These are phyloP conservation scores for Tulasnella sp. DNA, from an alignment of 768 basidiomycete species.

Conservation along the genomic window DNA sequence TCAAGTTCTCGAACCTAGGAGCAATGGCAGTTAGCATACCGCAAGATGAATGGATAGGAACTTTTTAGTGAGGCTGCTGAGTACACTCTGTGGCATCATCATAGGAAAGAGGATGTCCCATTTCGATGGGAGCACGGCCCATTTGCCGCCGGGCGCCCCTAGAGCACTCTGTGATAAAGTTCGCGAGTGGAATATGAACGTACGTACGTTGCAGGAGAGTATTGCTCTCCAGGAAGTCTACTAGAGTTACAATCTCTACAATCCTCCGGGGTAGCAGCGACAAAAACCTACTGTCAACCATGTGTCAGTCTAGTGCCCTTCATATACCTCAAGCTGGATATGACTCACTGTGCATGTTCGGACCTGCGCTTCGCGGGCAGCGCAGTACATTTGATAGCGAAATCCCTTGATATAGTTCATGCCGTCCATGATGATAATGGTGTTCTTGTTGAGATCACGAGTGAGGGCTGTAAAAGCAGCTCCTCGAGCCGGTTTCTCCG, in stretches of 20 bases:
- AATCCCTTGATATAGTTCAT: constrained; percentile 98
- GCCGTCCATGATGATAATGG: constrained; percentile 79
- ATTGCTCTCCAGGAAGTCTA: constrained; percentile 40
- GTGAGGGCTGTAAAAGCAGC: constrained; percentile 75
- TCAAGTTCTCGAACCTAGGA: constrained; percentile 68
- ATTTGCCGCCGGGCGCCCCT: too few relatives aligned
- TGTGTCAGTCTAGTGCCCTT: neutral
- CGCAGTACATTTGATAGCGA: constrained; percentile 96
- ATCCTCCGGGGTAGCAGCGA: constrained; percentile 61
- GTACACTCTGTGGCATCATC: constrained; percentile 16
- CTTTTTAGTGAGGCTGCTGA: neutral
- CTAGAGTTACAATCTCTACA: constrained; percentile 67
- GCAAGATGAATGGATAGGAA: constrained; percentile 1
- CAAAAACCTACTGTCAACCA: constrained; percentile 45
- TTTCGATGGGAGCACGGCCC: too few relatives aligned
- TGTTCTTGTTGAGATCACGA: constrained; percentile 57
- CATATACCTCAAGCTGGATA: neutral
- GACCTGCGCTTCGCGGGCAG: constrained; percentile 76
- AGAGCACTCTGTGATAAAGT: too few relatives aligned
- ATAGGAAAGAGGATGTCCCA: constrained; percentile 19
- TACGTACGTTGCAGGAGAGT: constrained; percentile 64
- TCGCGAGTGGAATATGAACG: neutral
- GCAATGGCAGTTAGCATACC: constrained; percentile 4
- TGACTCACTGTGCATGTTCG: constrained; percentile 74
- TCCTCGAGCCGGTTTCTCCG: constrained; percentile 83